Evolutionary conservation across 2,329 filamentous ascomycete genomes (phyloP), one percentile per base, ranked within the genome.

Genomic region (Neonectria hederae): DNA sequence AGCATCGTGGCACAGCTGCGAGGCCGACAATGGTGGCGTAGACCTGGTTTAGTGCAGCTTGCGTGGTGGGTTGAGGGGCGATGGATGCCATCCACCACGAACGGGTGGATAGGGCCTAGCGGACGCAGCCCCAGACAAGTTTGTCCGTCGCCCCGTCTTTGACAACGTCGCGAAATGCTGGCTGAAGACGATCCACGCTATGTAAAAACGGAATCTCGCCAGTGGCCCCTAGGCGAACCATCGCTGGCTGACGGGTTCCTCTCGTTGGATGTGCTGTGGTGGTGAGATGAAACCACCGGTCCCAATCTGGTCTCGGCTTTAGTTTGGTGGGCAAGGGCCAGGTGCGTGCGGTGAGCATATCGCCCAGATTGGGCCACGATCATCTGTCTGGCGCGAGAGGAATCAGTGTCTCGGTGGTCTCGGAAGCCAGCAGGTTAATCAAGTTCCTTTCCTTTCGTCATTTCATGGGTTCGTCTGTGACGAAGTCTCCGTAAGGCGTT

Each of bases 1-100:
- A 70, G 52, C 62, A 69, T 30, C 40, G 59, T 64, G 24, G 46
- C 60, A 63, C 24, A 28, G 59, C 51, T 59, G 46, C 49, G 58
- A 59, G 28, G 63, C 35, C 49, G 69, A 59, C 71, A 68, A 72
- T 67, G 69, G 70, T 74, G 72, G 74, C 71, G 72, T 65, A 65
- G 62, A 70, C 59, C 55, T 70, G 68, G 59, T 65, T 69, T 71
- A 71, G 74, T 71, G 69, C 59, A 69, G 70, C 69, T 73, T 76
- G 72, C 66, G 73, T 76, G 74, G 74, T 72, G 70, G 66, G 46
- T 57, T 52, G 42, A 54, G 55, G 69, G 67, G 75, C 73, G 73
- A 72, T 65, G 67, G 67, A 72, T 72, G 68, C 65, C 59, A 69
- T 70, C 63, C 63, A 62, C 63, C 54, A 63, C 49, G 53, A 61